Conservation (phyloP, 805 yeast species). For the Cephaloascus albidus region DNA sequence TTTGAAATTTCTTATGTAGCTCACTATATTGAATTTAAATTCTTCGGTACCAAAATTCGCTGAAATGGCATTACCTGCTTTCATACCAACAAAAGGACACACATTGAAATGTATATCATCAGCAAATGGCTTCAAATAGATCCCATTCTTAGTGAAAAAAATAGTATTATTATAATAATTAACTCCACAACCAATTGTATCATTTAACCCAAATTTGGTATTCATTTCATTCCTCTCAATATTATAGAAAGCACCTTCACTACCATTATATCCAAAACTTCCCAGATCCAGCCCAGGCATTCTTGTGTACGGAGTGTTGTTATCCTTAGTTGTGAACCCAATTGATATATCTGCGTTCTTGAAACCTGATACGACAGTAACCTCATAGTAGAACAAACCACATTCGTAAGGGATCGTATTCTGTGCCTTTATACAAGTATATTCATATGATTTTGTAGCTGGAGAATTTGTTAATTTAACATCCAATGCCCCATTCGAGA, state of each 20-base stretch:
- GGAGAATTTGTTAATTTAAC: not conserved
- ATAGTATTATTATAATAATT: slow-evolving; percentile 54
- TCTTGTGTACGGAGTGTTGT: slow-evolving; percentile 13
- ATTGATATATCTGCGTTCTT: slow-evolving; percentile 30
- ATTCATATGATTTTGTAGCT: slow-evolving; percentile 4
- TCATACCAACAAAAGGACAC: slow-evolving; percentile 21
- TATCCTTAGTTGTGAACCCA: slow-evolving; percentile 31
- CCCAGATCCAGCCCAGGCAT: slow-evolving; percentile 38
- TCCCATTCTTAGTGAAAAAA: slow-evolving; percentile 79
- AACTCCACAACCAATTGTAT: slow-evolving; percentile 77
- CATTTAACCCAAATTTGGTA: slow-evolving; percentile 41
- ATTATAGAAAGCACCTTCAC: slow-evolving; percentile 33
- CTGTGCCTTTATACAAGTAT: slow-evolving; percentile 18
- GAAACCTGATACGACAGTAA: slow-evolving; percentile 25
- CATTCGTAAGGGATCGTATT: slow-evolving; percentile 23
- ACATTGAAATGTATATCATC: slow-evolving; percentile 18
- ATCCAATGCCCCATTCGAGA: not conserved
- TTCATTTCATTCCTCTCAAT: slow-evolving; percentile 29
- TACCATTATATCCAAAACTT: slow-evolving; percentile 47
- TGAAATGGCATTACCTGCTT: slow-evolving; percentile 37
- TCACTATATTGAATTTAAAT: slow-evolving; percentile 52
- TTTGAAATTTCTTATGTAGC: slow-evolving; percentile 41
- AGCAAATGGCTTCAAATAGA: slow-evolving; percentile 47
- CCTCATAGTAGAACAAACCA: slow-evolving; percentile 44
- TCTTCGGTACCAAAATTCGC: slow-evolving; percentile 49